Base-by-base conservation (phyloP, 495 filamentous ascomycete genomes). In the Echria macrotheca region DNA sequence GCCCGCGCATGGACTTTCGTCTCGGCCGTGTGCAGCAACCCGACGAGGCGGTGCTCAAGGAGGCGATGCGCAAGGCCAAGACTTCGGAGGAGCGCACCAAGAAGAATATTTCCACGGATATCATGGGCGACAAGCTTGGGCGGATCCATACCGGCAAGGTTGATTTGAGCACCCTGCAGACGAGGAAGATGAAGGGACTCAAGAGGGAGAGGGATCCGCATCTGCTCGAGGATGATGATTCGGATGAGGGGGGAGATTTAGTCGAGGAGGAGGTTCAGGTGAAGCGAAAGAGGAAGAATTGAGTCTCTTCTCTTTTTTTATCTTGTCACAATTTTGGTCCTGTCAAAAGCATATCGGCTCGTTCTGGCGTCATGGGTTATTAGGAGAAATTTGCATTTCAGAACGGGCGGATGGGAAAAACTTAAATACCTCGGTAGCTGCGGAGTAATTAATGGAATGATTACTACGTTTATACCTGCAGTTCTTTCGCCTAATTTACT, bases 141-240 rank as follows among this genome's bases (percentile, higher is more conserved):
- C 79, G 89, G 47, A 89, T 98, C 47, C 94, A 98, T 71, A 67
- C 93, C 22, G 88, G 85, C 61, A 89, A 86, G 75, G 88, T 96
- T 69, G 91, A 97, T 70, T 75, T 98, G 28, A 75, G 72, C 50
- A 77, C 83, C 51, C 65, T 98, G 68, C 93, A 97, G 80, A 96
- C 89, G 37, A 80, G 93, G 61, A 98, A 98, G 83, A 96, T 98
- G 91, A 98, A 98, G 81, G 93, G 93, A 49, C 67, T 98, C 54
- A 97, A 97, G 79, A 75, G 94, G 42, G 76, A 77, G 21, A 69
- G 83, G 15, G 79, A 81, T 50, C 45, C 40, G 17, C 45, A 53
- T 32, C 29, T 39, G 11, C 25, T 47, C 14, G 52, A 55, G 11
- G 60, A 53, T 6, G 61, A 57, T 31, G 50, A 36, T 11, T 54